Percentiles rank a stretch among this genome's conserved stretches.
phyloP scores from a whole-genome alignment of 1,139 yeast species.

The Blastobotrys proliferans region DNA sequence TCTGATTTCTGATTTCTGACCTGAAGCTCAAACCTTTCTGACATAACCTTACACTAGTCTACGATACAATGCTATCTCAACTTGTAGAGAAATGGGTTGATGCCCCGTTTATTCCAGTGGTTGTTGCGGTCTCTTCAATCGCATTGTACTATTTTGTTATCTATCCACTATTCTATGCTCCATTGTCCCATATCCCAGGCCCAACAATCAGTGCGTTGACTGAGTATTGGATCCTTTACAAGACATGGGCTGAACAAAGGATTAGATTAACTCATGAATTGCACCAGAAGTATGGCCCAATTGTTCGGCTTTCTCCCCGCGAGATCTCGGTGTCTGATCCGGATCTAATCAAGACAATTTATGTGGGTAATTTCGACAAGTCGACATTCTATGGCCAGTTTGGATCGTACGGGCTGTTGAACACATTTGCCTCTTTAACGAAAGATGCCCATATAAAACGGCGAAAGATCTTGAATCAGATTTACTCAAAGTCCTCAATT shows the following conservation, averaged over 20 bases:
- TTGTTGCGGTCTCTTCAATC: neutral
- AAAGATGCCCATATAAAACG: conserved; percentile 48
- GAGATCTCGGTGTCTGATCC: conserved; percentile 60
- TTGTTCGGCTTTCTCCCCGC: conserved; percentile 57
- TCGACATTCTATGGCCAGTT: conserved; percentile 59
- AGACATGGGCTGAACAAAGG: conserved; percentile 52
- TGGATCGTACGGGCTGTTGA: conserved; percentile 52
- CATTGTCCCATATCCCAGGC: conserved; percentile 52
- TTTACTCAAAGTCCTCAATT: conserved; percentile 32
- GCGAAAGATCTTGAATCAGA: conserved; percentile 24
- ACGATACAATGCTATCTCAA: conserved; percentile 2
- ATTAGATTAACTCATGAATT: conserved; percentile 47
- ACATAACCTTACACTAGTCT: too few species aligned
- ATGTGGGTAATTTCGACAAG: conserved; percentile 57
- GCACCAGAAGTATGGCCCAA: conserved; percentile 55
- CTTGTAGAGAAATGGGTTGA: neutral
- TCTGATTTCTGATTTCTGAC: too few species aligned
- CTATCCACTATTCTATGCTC: conserved; percentile 21
- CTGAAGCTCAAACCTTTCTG: too few species aligned
- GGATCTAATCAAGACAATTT: conserved; percentile 51
- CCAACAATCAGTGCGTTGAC: conserved; percentile 52
- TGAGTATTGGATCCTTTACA: conserved; percentile 45
- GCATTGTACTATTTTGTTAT: conserved; percentile 15
- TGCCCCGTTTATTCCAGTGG: neutral
- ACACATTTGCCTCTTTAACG: conserved; percentile 55